These are phyloP conservation scores for Colletotrichum sansevieriae DNA, from an alignment of 2,329 filamentous ascomycete species.

Conservation along the genomic window DNA sequence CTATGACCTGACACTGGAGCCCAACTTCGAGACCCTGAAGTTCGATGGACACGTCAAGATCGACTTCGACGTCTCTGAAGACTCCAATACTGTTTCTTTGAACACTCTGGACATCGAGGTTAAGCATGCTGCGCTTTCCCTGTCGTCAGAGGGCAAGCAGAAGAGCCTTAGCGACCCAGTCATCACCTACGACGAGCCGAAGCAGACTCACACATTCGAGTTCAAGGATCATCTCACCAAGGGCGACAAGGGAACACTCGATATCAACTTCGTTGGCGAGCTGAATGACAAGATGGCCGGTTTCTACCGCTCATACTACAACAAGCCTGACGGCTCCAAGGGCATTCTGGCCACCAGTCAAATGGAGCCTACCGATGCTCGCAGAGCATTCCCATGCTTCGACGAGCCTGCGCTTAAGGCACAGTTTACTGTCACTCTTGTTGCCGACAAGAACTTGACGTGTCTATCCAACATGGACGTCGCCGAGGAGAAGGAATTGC, in stretches of 20 bases:
- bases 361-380: slow-evolving; percentile 96
- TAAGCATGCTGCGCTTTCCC: slow-evolving; percentile 65
- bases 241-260: slow-evolving; percentile 78
- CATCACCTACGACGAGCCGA: slow-evolving; percentile 81
- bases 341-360: slow-evolving; percentile 91
- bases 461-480: slow-evolving; percentile 99
- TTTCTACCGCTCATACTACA: slow-evolving; percentile 97
- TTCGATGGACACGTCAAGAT: slow-evolving; percentile 89
- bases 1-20: slow-evolving; percentile 92
- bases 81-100: slow-evolving; percentile 86
- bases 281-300: slow-evolving; percentile 97
- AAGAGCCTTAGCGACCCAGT: slow-evolving; percentile 69
- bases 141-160: slow-evolving; percentile 49
- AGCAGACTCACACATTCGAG: slow-evolving; percentile 84
- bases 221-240: slow-evolving; percentile 80
- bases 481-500: slow-evolving; percentile 73
- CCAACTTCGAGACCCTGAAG: slow-evolving; percentile 87
- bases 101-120: slow-evolving; percentile 92
- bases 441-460: slow-evolving; percentile 90
- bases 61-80: slow-evolving; percentile 87
- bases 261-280: slow-evolving; percentile 75
- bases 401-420: slow-evolving; percentile 96
- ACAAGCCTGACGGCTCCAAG: slow-evolving; percentile 81
- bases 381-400: slow-evolving; percentile 94
- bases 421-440: slow-evolving; percentile 88